Percentiles rank a stretch among this genome's conserved stretches.
phyloP scores from a whole-genome alignment of 352 stramenopile genomes.

The Globisporangium solare region DNA sequence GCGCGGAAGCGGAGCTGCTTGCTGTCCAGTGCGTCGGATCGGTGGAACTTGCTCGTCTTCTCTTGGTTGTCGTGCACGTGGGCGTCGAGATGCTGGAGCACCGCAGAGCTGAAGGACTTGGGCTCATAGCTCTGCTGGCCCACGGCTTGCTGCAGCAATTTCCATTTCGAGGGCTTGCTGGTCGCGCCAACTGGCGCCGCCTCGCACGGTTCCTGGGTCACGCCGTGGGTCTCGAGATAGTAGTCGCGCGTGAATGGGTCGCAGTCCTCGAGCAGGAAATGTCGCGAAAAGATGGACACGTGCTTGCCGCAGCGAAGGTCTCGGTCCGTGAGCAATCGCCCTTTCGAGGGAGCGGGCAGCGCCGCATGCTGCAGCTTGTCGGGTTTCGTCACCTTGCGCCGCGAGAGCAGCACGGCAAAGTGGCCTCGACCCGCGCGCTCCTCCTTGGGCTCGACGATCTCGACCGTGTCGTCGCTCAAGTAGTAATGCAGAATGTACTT shows the following conservation, averaged over 20 bases:
- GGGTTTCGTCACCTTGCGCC: slow-evolving; percentile 54
- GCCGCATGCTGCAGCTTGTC: slow-evolving; percentile 11
- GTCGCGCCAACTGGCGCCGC: slow-evolving; percentile 4
- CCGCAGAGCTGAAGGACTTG: slow-evolving; percentile 11
- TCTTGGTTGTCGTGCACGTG: slow-evolving; percentile 19
- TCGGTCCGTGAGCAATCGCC: slow-evolving; percentile 39
- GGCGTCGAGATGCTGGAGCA: slow-evolving; percentile 12
- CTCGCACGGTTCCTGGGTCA: slow-evolving; percentile 71
- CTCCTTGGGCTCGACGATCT: slow-evolving; percentile 75
- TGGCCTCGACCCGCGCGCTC: slow-evolving; percentile 45
- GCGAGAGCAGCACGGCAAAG: slow-evolving; percentile 82
- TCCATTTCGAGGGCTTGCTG: slow-evolving; percentile 37
- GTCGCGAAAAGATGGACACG: slow-evolving; percentile 79
- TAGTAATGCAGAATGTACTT: slow-evolving; percentile 92
- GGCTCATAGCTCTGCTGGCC: slow-evolving; percentile 5
- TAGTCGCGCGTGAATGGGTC: slow-evolving; percentile 89
- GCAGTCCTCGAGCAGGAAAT: slow-evolving; percentile 89
- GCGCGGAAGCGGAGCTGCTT: slow-evolving; percentile 77
- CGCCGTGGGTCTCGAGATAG: slow-evolving; percentile 77
- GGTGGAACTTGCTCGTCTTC: slow-evolving; percentile 5
- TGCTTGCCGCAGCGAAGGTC: slow-evolving; percentile 84
- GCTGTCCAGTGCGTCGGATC: slow-evolving; percentile 26
- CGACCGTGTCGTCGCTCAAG: slow-evolving; percentile 89
- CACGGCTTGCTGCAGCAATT: slow-evolving; percentile 35
- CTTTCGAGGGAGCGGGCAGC: slow-evolving; percentile 5